Evolutionary conservation across 306 rosid species (phyloP).

Genomic region (Castanospermum australe): DNA sequence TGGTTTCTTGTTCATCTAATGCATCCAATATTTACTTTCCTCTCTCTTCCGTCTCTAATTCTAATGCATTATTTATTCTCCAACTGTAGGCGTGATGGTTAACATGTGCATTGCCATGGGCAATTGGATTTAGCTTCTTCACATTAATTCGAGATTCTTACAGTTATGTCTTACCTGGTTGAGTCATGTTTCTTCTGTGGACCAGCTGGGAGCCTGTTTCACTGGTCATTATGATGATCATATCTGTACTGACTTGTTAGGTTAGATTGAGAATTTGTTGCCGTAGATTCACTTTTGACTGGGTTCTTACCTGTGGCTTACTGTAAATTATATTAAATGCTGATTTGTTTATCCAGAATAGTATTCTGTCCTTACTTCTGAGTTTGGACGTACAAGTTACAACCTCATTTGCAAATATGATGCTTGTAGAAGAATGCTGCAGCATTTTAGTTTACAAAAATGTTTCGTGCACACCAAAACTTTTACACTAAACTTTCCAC

Average conservation of each 20-base stretch:
- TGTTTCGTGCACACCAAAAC: too few relatives aligned
- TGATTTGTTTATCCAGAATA: conserved; percentile 6
- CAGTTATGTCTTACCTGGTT: neutral
- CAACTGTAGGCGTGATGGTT: conserved; percentile 36
- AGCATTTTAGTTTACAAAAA: neutral
- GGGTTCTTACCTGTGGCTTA: neutral
- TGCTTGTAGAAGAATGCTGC: neutral
- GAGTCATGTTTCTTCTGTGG: neutral
- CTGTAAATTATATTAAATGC: conserved; percentile 37
- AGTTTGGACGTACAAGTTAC: neutral
- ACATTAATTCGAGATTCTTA: conserved; percentile 24
- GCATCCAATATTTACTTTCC: neutral
- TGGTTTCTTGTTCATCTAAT: conserved; percentile 6
- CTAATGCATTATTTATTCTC: neutral
- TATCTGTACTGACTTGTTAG: conserved; percentile 41
- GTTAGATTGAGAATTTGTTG: conserved; percentile 29
- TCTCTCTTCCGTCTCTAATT: neutral
- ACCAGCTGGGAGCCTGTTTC: conserved; percentile 13
- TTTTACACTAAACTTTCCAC: too few relatives aligned
- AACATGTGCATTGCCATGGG: conserved; percentile 5
- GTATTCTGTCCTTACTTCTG: neutral
- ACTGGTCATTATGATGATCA: conserved; percentile 30
- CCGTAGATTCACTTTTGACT: conserved; percentile 22
- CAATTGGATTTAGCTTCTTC: conserved; percentile 29
- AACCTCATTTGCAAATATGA: neutral